Percentiles rank a stretch among this genome's conserved stretches.
These are phyloP conservation scores for Trichothecium sympodiale DNA, from an alignment of 2,329 filamentous ascomycete genomes.

Conservation along the genomic window DNA sequence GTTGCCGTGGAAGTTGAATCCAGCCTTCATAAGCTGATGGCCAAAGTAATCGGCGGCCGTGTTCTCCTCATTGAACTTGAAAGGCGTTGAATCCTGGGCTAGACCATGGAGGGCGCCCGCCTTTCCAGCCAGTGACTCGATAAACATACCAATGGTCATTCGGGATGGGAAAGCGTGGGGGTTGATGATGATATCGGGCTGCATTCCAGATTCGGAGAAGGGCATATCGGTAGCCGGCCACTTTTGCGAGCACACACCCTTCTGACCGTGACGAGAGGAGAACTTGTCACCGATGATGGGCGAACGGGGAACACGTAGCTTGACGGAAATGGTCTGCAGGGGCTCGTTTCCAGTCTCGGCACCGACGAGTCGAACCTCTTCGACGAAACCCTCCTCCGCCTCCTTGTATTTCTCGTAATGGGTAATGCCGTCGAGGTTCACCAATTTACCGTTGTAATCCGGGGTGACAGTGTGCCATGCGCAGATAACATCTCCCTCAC, in stretches of 20 bases:
- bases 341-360: slow-evolving; percentile 74
- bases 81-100: slow-evolving; percentile 93
- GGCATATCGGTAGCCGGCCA: slow-evolving; percentile 94
- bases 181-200: slow-evolving; percentile 97
- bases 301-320: slow-evolving; percentile 79
- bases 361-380: slow-evolving; percentile 86
- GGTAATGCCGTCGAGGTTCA: slow-evolving; percentile 78
- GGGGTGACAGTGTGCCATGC: slow-evolving; percentile 82
- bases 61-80: slow-evolving; percentile 86
- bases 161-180: slow-evolving; percentile 97
- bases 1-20: slow-evolving; percentile 97
- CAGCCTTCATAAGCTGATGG: slow-evolving; percentile 86
- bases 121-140: slow-evolving; percentile 94
- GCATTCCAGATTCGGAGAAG: slow-evolving; percentile 91
- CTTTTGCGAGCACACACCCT: slow-evolving; percentile 92
- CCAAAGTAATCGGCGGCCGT: slow-evolving; percentile 93
- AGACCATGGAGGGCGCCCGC: slow-evolving; percentile 86
- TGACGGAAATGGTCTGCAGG: slow-evolving; percentile 80
- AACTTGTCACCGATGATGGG: slow-evolving; percentile 98
- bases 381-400: slow-evolving; percentile 73
- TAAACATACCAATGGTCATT: slow-evolving; percentile 99
- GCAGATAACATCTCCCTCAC: slow-evolving; percentile 73
- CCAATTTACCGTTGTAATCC: slow-evolving; percentile 65
- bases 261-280: slow-evolving; percentile 95
- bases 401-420: slow-evolving; percentile 95